phyloP scores from a whole-genome alignment of 2,329 filamentous ascomycete species.

The Epichloe coenophiala region DNA sequence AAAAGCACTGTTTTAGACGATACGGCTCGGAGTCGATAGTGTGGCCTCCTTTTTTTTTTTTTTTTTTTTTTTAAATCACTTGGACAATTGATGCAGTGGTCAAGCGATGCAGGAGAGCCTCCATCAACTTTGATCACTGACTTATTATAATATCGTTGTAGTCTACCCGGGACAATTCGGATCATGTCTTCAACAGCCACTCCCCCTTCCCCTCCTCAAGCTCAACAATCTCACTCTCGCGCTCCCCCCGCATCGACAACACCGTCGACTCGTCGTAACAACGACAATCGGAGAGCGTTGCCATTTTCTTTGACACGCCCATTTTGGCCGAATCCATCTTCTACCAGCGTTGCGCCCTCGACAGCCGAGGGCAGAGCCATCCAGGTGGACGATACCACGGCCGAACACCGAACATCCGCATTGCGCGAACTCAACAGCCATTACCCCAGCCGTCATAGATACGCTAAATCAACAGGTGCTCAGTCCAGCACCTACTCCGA shows the following conservation, averaged over 20 bases:
- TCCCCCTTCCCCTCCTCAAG: constrained; percentile 10
- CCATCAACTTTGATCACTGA: too few species aligned
- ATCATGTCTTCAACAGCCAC: constrained; percentile 1
- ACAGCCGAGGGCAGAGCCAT: constrained; percentile 43
- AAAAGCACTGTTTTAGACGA: too few species aligned
- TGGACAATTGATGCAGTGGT: too few species aligned
- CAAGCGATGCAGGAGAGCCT: too few species aligned
- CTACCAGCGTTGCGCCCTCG: constrained; percentile 38
- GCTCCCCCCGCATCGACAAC: constrained; percentile 12
- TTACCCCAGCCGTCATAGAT: constrained; percentile 42
- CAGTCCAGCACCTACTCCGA: constrained; percentile 48
- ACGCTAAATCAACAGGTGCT: constrained; percentile 41
- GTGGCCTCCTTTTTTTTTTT: too few species aligned
- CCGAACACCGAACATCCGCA: constrained; percentile 43
- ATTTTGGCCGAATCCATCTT: constrained; percentile 35
- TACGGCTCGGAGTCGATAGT: too few species aligned
- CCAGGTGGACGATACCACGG: constrained; percentile 41
- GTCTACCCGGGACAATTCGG: background rate
- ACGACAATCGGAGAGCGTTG: constrained; percentile 22
- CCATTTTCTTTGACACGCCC: constrained; percentile 35
- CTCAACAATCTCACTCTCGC: constrained; percentile 5
- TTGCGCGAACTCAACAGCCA: constrained; percentile 45
- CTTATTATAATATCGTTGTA: background rate
- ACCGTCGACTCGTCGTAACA: constrained; percentile 13
- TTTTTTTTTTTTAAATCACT: too few species aligned